Conservation (phyloP, 371 early-diverging fungal genomes). For the Rhizopus microsporus region DNA sequence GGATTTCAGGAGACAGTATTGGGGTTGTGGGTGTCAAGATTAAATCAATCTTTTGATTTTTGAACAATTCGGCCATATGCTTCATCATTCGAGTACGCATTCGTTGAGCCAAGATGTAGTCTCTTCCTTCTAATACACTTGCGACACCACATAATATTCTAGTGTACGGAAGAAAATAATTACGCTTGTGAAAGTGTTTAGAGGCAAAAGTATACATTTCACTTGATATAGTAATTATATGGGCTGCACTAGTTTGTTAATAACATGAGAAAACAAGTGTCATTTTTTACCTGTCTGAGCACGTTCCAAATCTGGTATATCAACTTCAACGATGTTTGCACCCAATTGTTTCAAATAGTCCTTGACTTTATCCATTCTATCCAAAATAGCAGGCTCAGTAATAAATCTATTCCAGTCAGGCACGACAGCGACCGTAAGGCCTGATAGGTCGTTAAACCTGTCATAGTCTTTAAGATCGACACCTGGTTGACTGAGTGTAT, state of each 20-base stretch:
- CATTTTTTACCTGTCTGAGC: slow-evolving; percentile 29
- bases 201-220: slow-evolving; percentile 60
- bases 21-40: slow-evolving; percentile 64
- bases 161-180: slow-evolving; percentile 34
- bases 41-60: slow-evolving; percentile 44
- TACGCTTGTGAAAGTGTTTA: slow-evolving; percentile 11
- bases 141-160: slow-evolving; percentile 33
- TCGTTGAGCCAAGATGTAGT: slow-evolving; percentile 61
- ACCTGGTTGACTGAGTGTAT: slow-evolving; percentile 21
- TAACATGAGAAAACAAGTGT: slow-evolving; percentile 1
- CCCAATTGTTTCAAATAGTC: slow-evolving; percentile 49
- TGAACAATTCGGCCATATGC: slow-evolving; percentile 52
- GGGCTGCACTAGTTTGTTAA: slow-evolving; percentile 41
- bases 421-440: slow-evolving; percentile 29
- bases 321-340: slow-evolving; percentile 63
- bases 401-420: slow-evolving; percentile 24
- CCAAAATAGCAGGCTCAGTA: slow-evolving; percentile 44
- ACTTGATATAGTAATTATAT: slow-evolving; percentile 61
- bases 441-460: slow-evolving; percentile 24
- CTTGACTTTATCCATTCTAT: slow-evolving; percentile 43
- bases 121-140: slow-evolving; percentile 27
- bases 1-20: slow-evolving; percentile 59
- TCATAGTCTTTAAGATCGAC: slow-evolving; percentile 28
- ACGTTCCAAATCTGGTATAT: slow-evolving; percentile 65
- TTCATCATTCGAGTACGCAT: slow-evolving; percentile 62